A percentile compares a stretch with the other conserved stretches of the same genome.
Conservation (phyloP, 2,329 filamentous ascomycete genomes). For the Lomentospora prolificans region DNA sequence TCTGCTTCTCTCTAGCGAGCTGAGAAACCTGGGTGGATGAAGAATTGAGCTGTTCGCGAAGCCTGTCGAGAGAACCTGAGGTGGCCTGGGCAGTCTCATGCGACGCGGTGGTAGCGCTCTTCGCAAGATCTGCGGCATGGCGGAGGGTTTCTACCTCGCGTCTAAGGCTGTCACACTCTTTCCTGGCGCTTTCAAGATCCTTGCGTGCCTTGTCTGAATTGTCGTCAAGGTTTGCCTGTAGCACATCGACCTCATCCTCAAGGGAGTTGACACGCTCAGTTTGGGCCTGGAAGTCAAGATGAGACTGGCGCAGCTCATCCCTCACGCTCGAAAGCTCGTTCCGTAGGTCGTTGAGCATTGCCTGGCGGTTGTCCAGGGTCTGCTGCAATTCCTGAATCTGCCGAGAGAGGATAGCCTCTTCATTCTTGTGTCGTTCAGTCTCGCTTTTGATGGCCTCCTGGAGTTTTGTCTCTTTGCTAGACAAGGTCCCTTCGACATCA, state of each 20-base stretch:
- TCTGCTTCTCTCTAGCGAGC: constrained; percentile 49
- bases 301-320: constrained; percentile 61
- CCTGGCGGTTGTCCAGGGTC: constrained; percentile 58
- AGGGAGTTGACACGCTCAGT: constrained; percentile 56
- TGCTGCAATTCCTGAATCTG: constrained; percentile 67
- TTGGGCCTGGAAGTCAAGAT: constrained; percentile 52
- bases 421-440: constrained; percentile 58
- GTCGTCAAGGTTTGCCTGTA: constrained; percentile 56
- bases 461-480: constrained; percentile 56
- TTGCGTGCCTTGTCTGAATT: constrained; percentile 46
- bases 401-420: constrained; percentile 59
- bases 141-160: constrained; percentile 29
- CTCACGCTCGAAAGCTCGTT: constrained; percentile 55
- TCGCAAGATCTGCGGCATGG: constrained; percentile 16
- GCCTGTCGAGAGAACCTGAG: constrained; percentile 36
- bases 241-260: constrained; percentile 67
- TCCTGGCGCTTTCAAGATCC: constrained; percentile 18
- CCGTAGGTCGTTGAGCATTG: constrained; percentile 54
- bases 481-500: constrained; percentile 56
- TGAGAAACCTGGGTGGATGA: constrained; percentile 46
- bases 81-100: constrained; percentile 24
- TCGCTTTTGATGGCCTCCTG: constrained; percentile 59
- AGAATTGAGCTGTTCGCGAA: constrained; percentile 49
- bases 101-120: constrained; percentile 19
- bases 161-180: constrained; percentile 19